phyloP scores from a whole-genome alignment of 805 yeast genomes.

The Allodekkera sacchari region DNA sequence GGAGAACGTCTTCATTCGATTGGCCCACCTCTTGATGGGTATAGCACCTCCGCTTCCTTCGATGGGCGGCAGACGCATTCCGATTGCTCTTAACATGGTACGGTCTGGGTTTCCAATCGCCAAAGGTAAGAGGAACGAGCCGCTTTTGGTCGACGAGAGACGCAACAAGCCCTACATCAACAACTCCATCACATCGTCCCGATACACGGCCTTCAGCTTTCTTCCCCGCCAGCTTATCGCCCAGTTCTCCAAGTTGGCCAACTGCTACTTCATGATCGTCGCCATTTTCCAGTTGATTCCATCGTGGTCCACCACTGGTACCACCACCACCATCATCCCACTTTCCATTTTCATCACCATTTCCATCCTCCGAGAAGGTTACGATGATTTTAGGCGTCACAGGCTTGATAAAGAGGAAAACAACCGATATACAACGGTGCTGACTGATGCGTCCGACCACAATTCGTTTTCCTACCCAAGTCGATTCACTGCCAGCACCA shows the following conservation, averaged over 20 bases:
- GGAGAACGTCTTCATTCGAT: conserved; percentile 12
- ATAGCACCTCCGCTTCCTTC: conserved; percentile 42
- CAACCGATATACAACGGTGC: no score
- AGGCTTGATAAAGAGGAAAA: conserved; percentile 81
- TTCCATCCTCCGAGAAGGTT: conserved; percentile 88
- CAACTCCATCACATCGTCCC: conserved; percentile 77
- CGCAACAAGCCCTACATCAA: conserved; percentile 48
- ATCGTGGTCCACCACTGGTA: conserved; percentile 95
- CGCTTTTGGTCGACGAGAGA: conserved; percentile 60
- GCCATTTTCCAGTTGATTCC: conserved; percentile 95
- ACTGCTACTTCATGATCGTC: conserved; percentile 79
- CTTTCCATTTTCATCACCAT: conserved; percentile 77
- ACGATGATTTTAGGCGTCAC: conserved; percentile 86
- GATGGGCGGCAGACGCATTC: conserved; percentile 67
- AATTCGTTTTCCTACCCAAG: no score
- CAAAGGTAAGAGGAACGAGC: conserved; percentile 19
- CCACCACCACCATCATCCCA: conserved; percentile 89
- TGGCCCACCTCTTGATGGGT: conserved; percentile 31
- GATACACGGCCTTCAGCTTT: conserved; percentile 73
- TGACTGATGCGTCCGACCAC: no score
- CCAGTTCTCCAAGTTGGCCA: conserved; percentile 90
- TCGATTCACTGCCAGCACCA: no score
- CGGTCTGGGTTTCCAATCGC: conserved; percentile 19
- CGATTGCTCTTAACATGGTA: conserved; percentile 40
- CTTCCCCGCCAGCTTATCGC: conserved; percentile 83